Base-by-base conservation (phyloP, 169 alveolate species). In the Plasmodium yoelii region DNA sequence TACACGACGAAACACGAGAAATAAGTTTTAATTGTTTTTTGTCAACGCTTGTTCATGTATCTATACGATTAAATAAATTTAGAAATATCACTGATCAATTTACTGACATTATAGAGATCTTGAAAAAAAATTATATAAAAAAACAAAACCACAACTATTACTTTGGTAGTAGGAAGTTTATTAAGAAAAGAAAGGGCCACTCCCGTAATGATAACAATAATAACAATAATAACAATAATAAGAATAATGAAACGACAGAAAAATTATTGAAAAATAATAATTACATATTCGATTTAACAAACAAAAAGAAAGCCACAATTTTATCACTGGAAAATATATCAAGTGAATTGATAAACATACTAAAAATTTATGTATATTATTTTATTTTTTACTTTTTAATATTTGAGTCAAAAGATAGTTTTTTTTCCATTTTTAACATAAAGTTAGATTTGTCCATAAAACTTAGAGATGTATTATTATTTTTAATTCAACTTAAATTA, bases 1-100 rank as follows among this genome's bases (percentile, higher is more conserved):
- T 80, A 65, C 90, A 80, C 71, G 71, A 80, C 34, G 90, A 80
- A 57, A 80, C 57, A 6, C n/a, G 82, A 59, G 67, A 65, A 80
- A 65, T 80, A 46, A 53, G 63, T 59, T 80, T 80, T 65, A 65
- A 65, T 47, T 80, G 72, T 6, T 80, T 80, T 47, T 47, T 80
- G 10, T 47, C 39, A 15, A 80, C 90, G 28, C 69, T 80, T n/a
- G 82, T 65, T 5, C 63, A 70, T 57, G 55, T 80, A 46, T 65
- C 75, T 10, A 26, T 67, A 59, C 56, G 68, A 7, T 19, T 51
- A 47, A 46, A 46, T 13, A 69, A n/a, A n/a, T 15, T 46, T 39
- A 15, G 53, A 18, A 44, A 59, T 57, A 24, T 53, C 28, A 60
- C 18, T 15, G 39, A 80, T 13, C 28, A 18, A 13, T 59, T 80